Evolutionary conservation across 2,329 filamentous ascomycete genomes (phyloP).

Genomic region (Fusarium euwallaceae): DNA sequence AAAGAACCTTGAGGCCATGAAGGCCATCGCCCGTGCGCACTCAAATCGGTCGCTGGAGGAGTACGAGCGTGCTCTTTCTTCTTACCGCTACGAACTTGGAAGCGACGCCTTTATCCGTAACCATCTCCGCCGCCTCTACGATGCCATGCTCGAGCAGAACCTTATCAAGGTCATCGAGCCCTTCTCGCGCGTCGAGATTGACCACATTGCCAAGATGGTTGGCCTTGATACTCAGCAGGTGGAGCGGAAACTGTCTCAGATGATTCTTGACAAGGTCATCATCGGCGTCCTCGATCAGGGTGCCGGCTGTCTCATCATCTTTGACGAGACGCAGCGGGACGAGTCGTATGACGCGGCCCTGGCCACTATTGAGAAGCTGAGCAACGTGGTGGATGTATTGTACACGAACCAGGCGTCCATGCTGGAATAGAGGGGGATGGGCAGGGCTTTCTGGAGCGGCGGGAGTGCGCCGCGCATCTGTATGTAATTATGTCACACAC

Average conservation of each 20-base stretch:
- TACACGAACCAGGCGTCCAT: constrained; percentile 98
- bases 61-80: constrained; percentile 91
- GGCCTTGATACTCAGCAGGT: constrained; percentile 96
- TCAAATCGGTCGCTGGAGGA: constrained; percentile 95
- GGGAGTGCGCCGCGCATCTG: constrained; percentile 40
- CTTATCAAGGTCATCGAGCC: constrained; percentile 99
- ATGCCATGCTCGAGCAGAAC: constrained; percentile 99
- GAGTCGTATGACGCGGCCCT: constrained; percentile 94
- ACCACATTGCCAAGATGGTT: constrained; percentile 97
- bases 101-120: constrained; percentile 97
- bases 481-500: constrained; percentile 50
- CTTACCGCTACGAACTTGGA: constrained; percentile 93
- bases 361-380: constrained; percentile 95
- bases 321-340: constrained; percentile 93
- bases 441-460: not conserved
- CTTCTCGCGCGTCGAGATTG: constrained; percentile 96
- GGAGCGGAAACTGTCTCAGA: constrained; percentile 97
- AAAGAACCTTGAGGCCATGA: constrained; percentile 98
- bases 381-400: constrained; percentile 95
- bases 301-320: constrained; percentile 97
- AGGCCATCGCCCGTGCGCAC: constrained; percentile 95
- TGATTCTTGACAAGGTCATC: constrained; percentile 99
- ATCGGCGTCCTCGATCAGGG: constrained; percentile 97
- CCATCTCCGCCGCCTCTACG: constrained; percentile 94
- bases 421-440: constrained; percentile 75